Evolutionary conservation across 2,329 filamentous ascomycete genomes (phyloP).

Genomic region (Pestalotiopsis sp.): DNA sequence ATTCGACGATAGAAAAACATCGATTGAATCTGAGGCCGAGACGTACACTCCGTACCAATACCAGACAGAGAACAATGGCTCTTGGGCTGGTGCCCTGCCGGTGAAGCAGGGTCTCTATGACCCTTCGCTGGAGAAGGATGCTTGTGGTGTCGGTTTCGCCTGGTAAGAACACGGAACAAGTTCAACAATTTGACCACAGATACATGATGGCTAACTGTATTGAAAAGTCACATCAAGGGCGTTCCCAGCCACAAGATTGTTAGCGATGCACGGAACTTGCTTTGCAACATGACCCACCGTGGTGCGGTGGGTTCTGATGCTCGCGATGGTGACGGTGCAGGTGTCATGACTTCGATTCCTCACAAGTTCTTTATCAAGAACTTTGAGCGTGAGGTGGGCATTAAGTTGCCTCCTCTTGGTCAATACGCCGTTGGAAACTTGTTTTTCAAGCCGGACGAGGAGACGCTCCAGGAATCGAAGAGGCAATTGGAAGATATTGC

Average conservation of each 20-base stretch:
- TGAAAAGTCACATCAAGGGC: conserved; percentile 91
- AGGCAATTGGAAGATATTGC: conserved; percentile 93
- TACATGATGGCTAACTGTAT: not conserved
- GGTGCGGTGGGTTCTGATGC: conserved; percentile 97
- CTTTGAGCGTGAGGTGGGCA: conserved; percentile 87
- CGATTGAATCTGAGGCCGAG: conserved; percentile 62
- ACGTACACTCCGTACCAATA: conserved; percentile 78
- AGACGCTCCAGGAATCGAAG: conserved; percentile 88
- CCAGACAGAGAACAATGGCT: conserved; percentile 80
- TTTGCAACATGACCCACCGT: conserved; percentile 99
- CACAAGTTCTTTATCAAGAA: conserved; percentile 99
- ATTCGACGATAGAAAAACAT: conserved; percentile 69
- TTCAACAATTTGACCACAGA: not conserved
- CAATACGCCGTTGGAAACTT: conserved; percentile 97
- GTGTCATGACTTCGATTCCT: conserved; percentile 99
- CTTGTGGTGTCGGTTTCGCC: conserved; percentile 98
- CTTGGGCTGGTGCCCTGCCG: conserved; percentile 93
- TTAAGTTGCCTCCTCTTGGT: conserved; percentile 83
- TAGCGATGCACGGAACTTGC: conserved; percentile 92
- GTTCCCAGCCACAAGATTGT: conserved; percentile 97
- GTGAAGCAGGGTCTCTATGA: conserved; percentile 98
- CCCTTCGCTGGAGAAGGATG: conserved; percentile 96
- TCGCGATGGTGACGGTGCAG: conserved; percentile 95
- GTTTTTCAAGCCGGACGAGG: conserved; percentile 96
- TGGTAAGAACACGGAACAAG: conserved; percentile 59